These are phyloP conservation scores for Ogataea corticis DNA, from an alignment of 805 yeast genomes.

Conservation along the genomic window DNA sequence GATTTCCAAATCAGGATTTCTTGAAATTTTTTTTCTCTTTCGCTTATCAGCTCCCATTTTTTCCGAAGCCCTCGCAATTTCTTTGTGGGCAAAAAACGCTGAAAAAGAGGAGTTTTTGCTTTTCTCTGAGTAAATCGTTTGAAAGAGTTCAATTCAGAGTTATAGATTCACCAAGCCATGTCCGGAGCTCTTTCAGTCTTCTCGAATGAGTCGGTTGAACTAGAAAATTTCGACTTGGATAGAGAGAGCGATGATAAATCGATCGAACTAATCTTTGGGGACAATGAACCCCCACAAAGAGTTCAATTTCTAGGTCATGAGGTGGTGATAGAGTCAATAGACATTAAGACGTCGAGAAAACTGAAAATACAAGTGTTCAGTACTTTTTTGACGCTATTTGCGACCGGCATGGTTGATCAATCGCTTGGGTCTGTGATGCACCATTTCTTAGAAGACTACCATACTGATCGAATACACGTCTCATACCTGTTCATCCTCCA, in stretches of 20 bases:
- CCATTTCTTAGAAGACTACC: constrained; percentile 46
- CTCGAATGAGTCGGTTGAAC: constrained; percentile 8
- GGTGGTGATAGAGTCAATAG: constrained; percentile 38
- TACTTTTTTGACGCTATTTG: constrained; percentile 40
- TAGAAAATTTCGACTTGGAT: constrained; percentile 6
- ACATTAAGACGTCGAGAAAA: constrained; percentile 38
- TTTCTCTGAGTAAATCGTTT: not conserved
- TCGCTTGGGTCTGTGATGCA: constrained; percentile 62
- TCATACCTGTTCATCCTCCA: constrained; percentile 53
- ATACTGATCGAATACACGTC: constrained; percentile 47
- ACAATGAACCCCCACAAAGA: constrained; percentile 6
- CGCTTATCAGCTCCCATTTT: constrained; percentile 1
- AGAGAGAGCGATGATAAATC: constrained; percentile 12
- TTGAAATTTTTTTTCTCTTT: not conserved
- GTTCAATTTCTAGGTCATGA: constrained; percentile 23
- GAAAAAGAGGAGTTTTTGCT: not conserved
- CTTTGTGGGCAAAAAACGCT: not conserved
- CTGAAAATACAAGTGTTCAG: constrained; percentile 46
- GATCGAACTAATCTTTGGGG: constrained; percentile 3
- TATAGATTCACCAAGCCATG: not conserved
- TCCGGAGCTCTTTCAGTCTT: not conserved
- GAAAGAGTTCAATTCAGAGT: too few species aligned
- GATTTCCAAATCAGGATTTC: not conserved
- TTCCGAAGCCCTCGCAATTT: not conserved
- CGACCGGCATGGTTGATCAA: constrained; percentile 61